These are phyloP conservation scores for Oryza nivara DNA, from an alignment of 176 grass and related monocot genomes.

Conservation along the genomic window DNA sequence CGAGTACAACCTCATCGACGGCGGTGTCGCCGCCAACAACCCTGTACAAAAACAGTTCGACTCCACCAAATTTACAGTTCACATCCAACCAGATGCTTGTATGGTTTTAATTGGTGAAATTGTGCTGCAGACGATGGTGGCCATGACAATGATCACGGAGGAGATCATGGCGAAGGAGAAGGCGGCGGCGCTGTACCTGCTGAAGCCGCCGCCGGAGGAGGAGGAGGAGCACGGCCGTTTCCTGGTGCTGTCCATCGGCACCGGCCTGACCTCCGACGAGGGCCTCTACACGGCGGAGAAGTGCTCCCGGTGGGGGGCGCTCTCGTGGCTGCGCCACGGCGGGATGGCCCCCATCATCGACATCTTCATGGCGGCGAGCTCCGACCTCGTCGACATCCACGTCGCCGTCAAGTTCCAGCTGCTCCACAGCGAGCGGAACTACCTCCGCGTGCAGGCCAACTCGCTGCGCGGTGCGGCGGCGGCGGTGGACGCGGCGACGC, in stretches of 20 bases:
- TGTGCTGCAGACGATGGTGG: constrained; percentile 29
- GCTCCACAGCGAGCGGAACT: constrained; percentile 27
- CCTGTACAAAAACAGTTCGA: too few species aligned
- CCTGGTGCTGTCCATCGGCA: too few species aligned
- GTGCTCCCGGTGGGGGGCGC: constrained; percentile 43
- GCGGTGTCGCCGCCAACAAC: too few species aligned
- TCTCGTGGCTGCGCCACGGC: constrained; percentile 35
- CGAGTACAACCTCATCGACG: too few species aligned
- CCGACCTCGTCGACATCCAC: constrained; percentile 53
- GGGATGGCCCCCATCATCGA: constrained; percentile 45
- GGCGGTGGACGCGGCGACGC: constrained; percentile 37
- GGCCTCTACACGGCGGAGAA: constrained; percentile 21
- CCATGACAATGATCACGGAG: constrained; percentile 46
- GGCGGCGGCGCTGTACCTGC: too few species aligned
- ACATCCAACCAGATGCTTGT: too few species aligned
- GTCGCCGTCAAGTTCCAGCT: constrained; percentile 39
- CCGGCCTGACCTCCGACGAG: not conserved
- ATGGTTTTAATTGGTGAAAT: too few species aligned
- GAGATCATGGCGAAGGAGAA: not conserved
- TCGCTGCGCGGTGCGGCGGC: not conserved
- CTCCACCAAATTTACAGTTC: too few species aligned
- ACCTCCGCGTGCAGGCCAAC: constrained; percentile 43
- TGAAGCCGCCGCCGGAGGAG: too few species aligned
- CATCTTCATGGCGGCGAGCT: constrained; percentile 36
- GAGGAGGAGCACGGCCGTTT: too few species aligned